Conservation (phyloP, 108 stramenopile genomes). For the Skeletonema menzelii region DNA sequence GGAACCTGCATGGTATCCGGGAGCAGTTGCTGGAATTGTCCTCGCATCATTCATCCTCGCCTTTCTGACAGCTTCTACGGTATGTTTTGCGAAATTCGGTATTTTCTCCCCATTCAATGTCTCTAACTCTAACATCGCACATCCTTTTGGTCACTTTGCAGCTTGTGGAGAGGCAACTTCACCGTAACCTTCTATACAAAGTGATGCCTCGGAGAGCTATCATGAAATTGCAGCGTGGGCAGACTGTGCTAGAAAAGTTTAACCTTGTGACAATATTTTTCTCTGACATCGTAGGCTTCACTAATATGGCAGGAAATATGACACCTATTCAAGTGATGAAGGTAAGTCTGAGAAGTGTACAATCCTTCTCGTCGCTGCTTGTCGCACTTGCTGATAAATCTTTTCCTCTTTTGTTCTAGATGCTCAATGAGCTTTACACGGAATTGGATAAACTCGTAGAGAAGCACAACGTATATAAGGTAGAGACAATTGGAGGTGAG, state of each 20-base stretch:
- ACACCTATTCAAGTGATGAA: conserved; percentile 60
- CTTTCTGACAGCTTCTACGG: conserved; percentile 27
- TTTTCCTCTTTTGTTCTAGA: not conserved
- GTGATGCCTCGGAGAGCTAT: conserved; percentile 43
- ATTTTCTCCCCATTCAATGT: not conserved
- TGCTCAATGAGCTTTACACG: conserved; percentile 72
- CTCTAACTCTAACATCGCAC: not conserved
- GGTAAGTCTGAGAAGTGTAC: not conserved
- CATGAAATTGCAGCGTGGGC: conserved; percentile 33
- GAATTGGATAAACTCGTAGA: conserved; percentile 57
- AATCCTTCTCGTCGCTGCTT: not conserved
- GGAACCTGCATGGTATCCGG: conserved; percentile 21
- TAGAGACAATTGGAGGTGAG: conserved; percentile 12
- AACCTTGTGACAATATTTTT: conserved; percentile 79
- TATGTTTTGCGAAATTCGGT: not conserved
- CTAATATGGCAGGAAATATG: conserved; percentile 47
- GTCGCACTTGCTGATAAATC: not conserved
- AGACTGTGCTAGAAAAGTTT: conserved; percentile 51
- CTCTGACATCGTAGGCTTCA: conserved; percentile 82
- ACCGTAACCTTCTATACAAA: conserved; percentile 43
- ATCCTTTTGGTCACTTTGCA: not conserved
- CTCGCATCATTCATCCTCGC: conserved; percentile 17
- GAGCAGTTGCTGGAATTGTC: conserved; percentile 20
- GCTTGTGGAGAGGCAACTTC: conserved; percentile 43
- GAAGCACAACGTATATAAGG: conserved; percentile 69